Conservation (phyloP, 2,329 filamentous ascomycete genomes). For the Oidium heveae region DNA sequence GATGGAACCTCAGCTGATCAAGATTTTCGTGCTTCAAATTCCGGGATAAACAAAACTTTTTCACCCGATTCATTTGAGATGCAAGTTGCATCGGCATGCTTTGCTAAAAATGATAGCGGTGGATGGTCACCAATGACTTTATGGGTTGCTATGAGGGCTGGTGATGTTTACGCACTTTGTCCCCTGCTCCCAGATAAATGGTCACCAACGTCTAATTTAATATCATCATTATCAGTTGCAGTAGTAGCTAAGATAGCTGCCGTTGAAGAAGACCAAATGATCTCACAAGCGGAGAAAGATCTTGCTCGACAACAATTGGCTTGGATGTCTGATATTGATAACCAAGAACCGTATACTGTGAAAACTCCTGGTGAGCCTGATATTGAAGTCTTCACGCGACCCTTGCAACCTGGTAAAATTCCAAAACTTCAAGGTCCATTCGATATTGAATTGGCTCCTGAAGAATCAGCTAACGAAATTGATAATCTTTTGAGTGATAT, state of each 20-base stretch:
- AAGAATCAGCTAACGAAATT: conserved; percentile 28
- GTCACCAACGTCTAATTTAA: conserved; percentile 49
- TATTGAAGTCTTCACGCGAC: conserved; percentile 27
- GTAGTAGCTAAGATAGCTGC: conserved; percentile 50
- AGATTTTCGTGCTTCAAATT: conserved; percentile 54
- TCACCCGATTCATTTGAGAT: conserved; percentile 81
- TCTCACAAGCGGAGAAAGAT: conserved; percentile 26
- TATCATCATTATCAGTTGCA: conserved; percentile 61
- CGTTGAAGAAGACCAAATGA: conserved; percentile 30
- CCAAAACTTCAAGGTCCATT: conserved; percentile 39
- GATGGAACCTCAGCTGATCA: conserved; percentile 64
- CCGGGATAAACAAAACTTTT: conserved; percentile 54
- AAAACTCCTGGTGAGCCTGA: conserved; percentile 25
- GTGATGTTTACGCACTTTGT: conserved; percentile 81
- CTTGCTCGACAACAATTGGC: conserved; percentile 38
- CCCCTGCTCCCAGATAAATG: conserved; percentile 72
- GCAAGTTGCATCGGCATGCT: conserved; percentile 75
- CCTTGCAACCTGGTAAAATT: conserved; percentile 28
- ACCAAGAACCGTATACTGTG: conserved; percentile 31
- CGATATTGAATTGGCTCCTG: conserved; percentile 22
- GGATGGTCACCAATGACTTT: conserved; percentile 93
- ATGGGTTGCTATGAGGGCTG: conserved; percentile 86
- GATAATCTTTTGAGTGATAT: conserved; percentile 35
- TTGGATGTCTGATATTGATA: conserved; percentile 41
- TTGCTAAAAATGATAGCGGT: conserved; percentile 38